Evolutionary conservation across 352 stramenopile genomes (phyloP).

Genomic region (Phytophthora sp.): DNA sequence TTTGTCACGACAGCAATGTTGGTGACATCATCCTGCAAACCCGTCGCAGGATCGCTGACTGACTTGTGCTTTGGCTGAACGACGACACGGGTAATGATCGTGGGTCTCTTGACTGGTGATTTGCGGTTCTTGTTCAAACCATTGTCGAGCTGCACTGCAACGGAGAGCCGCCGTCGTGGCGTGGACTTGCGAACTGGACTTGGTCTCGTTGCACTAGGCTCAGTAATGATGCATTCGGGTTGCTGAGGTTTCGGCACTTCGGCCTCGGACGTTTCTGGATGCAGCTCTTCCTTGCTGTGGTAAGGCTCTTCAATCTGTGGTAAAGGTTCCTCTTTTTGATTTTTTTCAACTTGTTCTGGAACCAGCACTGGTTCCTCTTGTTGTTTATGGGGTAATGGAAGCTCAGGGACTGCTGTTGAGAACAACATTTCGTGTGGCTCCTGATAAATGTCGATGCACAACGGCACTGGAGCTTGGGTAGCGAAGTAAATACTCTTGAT

Average conservation of each 20-base stretch:
- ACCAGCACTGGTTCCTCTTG: not conserved
- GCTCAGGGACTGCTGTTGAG: not conserved
- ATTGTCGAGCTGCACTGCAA: conserved; percentile 57
- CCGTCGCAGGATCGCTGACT: not conserved
- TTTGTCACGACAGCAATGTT: not conserved
- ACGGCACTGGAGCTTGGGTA: conserved; percentile 39
- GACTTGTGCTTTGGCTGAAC: conserved; percentile 33
- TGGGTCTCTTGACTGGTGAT: conserved; percentile 5
- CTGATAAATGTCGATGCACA: conserved; percentile 40
- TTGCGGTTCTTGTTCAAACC: conserved; percentile 37
- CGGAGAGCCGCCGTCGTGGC: conserved; percentile 55
- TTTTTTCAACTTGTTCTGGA: conserved; percentile 10
- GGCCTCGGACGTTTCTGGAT: conserved; percentile 37
- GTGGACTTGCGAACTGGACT: conserved; percentile 37
- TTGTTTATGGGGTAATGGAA: not conserved
- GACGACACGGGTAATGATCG: conserved; percentile 6
- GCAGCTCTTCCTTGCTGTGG: conserved; percentile 17
- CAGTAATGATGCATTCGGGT: not conserved
- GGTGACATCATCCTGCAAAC: not conserved
- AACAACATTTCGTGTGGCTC: not conserved
- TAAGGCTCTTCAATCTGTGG: not conserved
- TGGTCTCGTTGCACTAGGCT: not conserved
- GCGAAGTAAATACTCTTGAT: conserved; percentile 60
- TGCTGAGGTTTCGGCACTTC: conserved; percentile 17
- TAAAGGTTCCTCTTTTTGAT: conserved; percentile 3